Base-by-base conservation (phyloP, 2,329 filamentous ascomycete species). In the Tetracladium maxilliforme region DNA sequence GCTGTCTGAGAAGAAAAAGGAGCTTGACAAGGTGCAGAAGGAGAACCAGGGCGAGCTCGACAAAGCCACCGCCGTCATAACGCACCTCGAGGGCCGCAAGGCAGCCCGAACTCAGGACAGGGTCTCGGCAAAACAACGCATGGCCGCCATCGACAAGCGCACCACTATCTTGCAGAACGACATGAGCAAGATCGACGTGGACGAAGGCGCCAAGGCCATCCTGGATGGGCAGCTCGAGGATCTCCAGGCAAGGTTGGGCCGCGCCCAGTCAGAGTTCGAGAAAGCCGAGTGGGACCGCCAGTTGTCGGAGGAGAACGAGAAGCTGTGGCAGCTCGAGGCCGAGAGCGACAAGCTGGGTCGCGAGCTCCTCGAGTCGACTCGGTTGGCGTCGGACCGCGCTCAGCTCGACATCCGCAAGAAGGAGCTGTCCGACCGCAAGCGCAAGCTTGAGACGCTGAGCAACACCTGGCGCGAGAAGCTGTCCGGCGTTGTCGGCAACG, bases 291-390 rank as follows among this genome's bases (percentile, higher is more conserved):
- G 76, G 57, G 84, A 93, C 33, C 55, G 57, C 15, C 71, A 78
- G 33, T 62, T 93, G 12, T 63, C 72, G 22, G 56, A 69, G 16
- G 67, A 73, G 26, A 76, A 82, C 25, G 51, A 58, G 10, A 64
- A 71, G 33, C 56, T 92, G 8, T 67, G 69, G 32, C 59, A 65
- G 21, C 52, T 92, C 3, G 83, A 94, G 40, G 70, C 66, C 12
- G 70, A 78, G 39, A 75, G 67, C 30, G 70, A 79, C 18, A 71
- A 63, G 36, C 61, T 95, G 15, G 75, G 77, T 22, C 57, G 64
- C n/a, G 87, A 95, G 43, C 66, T 94, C 18, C 66, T 84, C 7
- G 78, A 92, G 39, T 82, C 77, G 30, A 92, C 80, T 3, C 73
- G 75, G 29, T 67, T 80, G 29, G 83, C 84, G 6, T 72, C 76